Conservation (phyloP, 306 rosid species). For the Clitoria ternatea region DNA sequence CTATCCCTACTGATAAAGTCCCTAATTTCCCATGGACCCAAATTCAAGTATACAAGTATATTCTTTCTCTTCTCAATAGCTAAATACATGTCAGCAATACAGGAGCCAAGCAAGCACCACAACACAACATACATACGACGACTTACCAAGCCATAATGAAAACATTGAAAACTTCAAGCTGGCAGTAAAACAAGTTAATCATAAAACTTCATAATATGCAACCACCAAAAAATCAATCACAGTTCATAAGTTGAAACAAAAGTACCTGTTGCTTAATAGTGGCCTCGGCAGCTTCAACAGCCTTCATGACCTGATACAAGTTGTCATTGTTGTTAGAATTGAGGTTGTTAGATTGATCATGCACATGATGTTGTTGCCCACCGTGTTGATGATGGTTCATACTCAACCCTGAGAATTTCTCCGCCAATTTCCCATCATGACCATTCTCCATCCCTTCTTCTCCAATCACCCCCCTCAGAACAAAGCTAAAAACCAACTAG, state of each 20-base stretch:
- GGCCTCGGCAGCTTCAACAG: constrained; percentile 92
- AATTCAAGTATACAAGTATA: not conserved
- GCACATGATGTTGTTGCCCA: constrained; percentile 30
- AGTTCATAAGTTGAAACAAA: not conserved
- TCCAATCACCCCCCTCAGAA: not conserved
- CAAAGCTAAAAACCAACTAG: not conserved
- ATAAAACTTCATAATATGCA: not conserved
- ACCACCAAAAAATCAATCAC: not conserved
- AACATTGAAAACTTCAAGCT: not conserved
- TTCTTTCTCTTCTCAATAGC: not conserved
- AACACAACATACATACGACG: not conserved
- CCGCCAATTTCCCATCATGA: constrained; percentile 57
- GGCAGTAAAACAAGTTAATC: not conserved
- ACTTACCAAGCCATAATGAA: not conserved
- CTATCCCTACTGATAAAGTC: constrained; percentile 8
- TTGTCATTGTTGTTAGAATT: constrained; percentile 42
- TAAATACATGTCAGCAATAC: not conserved
- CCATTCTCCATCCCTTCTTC: constrained; percentile 80
- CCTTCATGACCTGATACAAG: constrained; percentile 85
- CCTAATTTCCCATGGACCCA: not conserved
- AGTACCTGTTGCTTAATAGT: constrained; percentile 86
- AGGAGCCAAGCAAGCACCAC: not conserved
- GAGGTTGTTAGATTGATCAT: constrained; percentile 28
- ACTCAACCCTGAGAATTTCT: constrained; percentile 65
- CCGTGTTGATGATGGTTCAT: constrained; percentile 37